These are phyloP conservation scores for Phanerodontia chrysosporium DNA, from an alignment of 768 basidiomycete genomes.

Conservation along the genomic window DNA sequence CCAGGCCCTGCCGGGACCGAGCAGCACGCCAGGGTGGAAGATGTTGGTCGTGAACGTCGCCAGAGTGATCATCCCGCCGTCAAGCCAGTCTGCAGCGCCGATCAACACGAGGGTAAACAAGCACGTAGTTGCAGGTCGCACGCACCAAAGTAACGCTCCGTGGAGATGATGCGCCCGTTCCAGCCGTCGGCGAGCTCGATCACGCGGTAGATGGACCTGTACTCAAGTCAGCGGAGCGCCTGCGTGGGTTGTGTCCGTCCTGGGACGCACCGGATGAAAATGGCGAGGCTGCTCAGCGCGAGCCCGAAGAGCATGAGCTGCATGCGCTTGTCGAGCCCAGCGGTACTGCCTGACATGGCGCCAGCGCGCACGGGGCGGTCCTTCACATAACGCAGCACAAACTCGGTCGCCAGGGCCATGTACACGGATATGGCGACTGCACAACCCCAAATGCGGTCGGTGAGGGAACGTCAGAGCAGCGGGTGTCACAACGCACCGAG, in stretches of 20 bases:
- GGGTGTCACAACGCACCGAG: conserved; percentile 17
- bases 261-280: conserved; percentile 20
- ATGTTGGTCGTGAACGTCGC: conserved; percentile 30
- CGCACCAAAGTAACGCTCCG: conserved; percentile 43
- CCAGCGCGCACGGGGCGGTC: conserved; percentile 7
- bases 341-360: neutral
- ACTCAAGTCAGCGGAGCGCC: neutral
- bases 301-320: conserved; percentile 15
- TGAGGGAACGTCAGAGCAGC: neutral
- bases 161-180: conserved; percentile 44
- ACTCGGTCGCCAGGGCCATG: conserved; percentile 39
- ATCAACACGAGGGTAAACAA: neutral
- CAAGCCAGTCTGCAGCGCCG: conserved; percentile 21
- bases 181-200: conserved; percentile 47
- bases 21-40: conserved; percentile 19
- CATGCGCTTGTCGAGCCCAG: neutral
- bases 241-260: too few species aligned
- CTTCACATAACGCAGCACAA: conserved; percentile 31
- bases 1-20: too few species aligned
- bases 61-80: conserved; percentile 30
- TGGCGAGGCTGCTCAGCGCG: conserved; percentile 14
- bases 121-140: neutral
- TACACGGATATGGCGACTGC: conserved; percentile 36
- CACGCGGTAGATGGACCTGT: conserved; percentile 48
- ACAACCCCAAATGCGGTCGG: neutral